Evolutionary conservation across 495 filamentous ascomycete species (phyloP), one percentile per base, ranked within the genome.

Genomic region (Cercophora scortea): DNA sequence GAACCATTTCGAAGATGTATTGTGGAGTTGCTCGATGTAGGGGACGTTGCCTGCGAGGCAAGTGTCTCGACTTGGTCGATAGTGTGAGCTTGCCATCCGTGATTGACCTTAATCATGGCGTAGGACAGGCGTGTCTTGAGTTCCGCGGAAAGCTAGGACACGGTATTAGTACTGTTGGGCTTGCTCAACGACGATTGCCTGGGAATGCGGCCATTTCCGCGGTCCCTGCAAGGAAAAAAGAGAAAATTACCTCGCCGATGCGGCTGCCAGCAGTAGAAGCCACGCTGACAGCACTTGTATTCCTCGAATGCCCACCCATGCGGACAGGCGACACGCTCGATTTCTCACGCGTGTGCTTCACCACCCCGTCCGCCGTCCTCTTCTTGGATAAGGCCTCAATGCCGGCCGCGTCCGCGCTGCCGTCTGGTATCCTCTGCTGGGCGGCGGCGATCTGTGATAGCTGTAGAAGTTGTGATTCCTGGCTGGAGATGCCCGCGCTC

Each of bases 21-120:
- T 1, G 76, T 77, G 13, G 79, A 79, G 3, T 60, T 70, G 42
- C 75, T 78, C 8, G 78, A 80, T n/a, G 73, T 69, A 2, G 83
- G 79, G 6, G 81, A 81, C 33, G 66, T 72, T 39, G 72, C 77
- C 50, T 84, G 81, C 4, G 84, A 82, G 17, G 85, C 76, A 19
- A 85, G 70, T 12, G 80, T 73, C 60, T 90, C 84, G n/a, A 87
- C 73, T 54, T 91, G 82, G 44, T 82, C 79, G 49, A 87, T 76
- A 32, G 76, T 78, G 54, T 80, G 81, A 11, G 79, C 77, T 70
- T 92, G 83, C 78, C 88, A 89, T 47, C 86, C 88, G 64, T 93
- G 83, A 68, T 92, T 85, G 39, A 96, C 84, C 65, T 95, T 95
- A 59, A 91, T 79, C 72, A 92, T 88, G 36, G 89, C 90, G 65